A percentile compares a stretch with the other conserved stretches of the same genome.
Conservation (phyloP, 192 early-diverging fungal genomes). For the Dispira parvispora region DNA sequence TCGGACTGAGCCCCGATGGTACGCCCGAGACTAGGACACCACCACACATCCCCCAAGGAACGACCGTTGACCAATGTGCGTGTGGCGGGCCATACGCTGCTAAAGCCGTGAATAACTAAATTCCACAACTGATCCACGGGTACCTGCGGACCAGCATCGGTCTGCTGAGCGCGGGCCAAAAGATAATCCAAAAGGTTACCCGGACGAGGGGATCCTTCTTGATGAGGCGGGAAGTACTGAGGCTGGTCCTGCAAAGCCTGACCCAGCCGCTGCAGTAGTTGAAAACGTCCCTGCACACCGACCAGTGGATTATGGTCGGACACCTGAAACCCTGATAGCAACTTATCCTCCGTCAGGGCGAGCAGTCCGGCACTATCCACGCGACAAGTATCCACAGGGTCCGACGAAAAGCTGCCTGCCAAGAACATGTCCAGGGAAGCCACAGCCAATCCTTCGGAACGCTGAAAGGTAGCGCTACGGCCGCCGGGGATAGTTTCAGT, state of each 20-base stretch:
- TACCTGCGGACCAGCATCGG: conserved; percentile 26
- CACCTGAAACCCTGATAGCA: conserved; percentile 59
- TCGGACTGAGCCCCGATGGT: conserved; percentile 9
- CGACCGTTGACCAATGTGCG: conserved; percentile 59
- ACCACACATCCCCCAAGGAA: conserved; percentile 85
- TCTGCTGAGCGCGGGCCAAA: conserved; percentile 34
- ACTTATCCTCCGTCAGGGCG: conserved; percentile 14
- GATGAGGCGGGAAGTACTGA: conserved; percentile 37
- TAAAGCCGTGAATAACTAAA: conserved; percentile 58
- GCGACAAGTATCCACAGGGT: conserved; percentile 33
- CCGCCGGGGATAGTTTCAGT: conserved; percentile 18
- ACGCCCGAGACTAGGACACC: conserved; percentile 35
- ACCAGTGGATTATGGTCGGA: conserved; percentile 56
- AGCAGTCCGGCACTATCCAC: conserved; percentile 48
- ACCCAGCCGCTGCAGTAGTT: conserved; percentile 50
- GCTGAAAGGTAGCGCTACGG: conserved; percentile 26
- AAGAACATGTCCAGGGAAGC: conserved; percentile 76
- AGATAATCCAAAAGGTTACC: conserved; percentile 74
- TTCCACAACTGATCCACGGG: conserved; percentile 59
- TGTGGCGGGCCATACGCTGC: conserved; percentile 72
- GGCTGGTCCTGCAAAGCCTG: conserved; percentile 28
- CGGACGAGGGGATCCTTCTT: conserved; percentile 38
- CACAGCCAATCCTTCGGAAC: conserved; percentile 77
- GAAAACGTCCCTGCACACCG: conserved; percentile 57
- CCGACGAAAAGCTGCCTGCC: conserved; percentile 54